These are phyloP conservation scores for Hanseniaspora lindneri DNA, from an alignment of 805 yeast genomes.

Conservation along the genomic window DNA sequence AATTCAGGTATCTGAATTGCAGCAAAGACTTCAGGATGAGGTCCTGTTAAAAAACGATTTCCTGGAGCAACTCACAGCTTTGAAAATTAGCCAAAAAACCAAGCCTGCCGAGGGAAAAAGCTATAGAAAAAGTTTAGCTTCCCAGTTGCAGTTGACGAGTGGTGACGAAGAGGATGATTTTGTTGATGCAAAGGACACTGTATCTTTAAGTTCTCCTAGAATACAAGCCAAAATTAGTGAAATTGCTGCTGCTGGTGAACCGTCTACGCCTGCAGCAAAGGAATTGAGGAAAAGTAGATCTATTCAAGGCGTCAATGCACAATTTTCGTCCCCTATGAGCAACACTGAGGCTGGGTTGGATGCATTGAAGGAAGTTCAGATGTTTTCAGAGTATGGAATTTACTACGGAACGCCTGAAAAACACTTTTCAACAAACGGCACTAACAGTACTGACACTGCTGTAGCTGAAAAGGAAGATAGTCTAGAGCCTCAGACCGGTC, in stretches of 20 bases:
- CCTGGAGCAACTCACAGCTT: background rate
- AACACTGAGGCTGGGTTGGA: slow-evolving; percentile 8
- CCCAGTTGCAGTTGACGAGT: slow-evolving; percentile 5
- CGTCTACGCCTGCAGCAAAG: background rate
- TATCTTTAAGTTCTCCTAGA: background rate
- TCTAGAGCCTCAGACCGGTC: background rate
- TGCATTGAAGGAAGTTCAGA: slow-evolving; percentile 25
- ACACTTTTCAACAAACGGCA: slow-evolving; percentile 5
- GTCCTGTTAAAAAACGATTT: slow-evolving; percentile 2
- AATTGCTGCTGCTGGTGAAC: slow-evolving; percentile 15
- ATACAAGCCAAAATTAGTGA: background rate
- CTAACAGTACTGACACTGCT: slow-evolving; percentile 17
- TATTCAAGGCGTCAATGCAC: slow-evolving; percentile 17
- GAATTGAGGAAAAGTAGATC: slow-evolving; percentile 17
- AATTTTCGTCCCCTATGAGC: slow-evolving; percentile 11
- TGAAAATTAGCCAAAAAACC: background rate
- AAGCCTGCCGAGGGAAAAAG: too few species aligned
- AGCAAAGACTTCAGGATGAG: slow-evolving; percentile 9
- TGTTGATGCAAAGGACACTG: slow-evolving; percentile 5
- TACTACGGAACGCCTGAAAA: slow-evolving; percentile 23
- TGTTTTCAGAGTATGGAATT: slow-evolving; percentile 26
- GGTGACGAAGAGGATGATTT: background rate
- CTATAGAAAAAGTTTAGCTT: slow-evolving; percentile 3
- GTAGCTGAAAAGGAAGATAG: background rate
- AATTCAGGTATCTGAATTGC: slow-evolving; percentile 8